phyloP scores from a whole-genome alignment of 768 basidiomycete genomes.

The Thelephora aurantiotincta region DNA sequence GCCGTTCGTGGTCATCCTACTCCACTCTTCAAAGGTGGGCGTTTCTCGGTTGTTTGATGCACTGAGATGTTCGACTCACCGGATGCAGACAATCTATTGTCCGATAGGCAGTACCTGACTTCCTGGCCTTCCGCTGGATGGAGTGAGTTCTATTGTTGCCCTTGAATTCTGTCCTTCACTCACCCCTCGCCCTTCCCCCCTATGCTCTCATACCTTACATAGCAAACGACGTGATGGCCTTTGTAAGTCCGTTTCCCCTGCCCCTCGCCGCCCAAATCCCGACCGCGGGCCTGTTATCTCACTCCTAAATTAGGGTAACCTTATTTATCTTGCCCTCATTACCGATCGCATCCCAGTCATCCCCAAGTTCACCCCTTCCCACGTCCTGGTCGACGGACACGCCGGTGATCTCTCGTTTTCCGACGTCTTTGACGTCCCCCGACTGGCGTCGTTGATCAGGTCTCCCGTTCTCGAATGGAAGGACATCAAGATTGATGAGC shows the following conservation, averaged over 20 bases:
- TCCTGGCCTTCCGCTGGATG: constrained; percentile 71
- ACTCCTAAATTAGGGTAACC: constrained; percentile 16
- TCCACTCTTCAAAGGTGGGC: constrained; percentile 36
- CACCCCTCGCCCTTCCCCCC: not conserved
- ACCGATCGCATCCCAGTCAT: constrained; percentile 26
- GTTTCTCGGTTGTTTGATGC: not conserved
- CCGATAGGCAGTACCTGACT: constrained; percentile 50
- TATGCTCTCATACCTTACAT: not conserved
- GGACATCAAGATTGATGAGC: constrained; percentile 24
- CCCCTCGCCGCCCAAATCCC: not conserved
- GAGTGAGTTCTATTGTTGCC: constrained; percentile 22
- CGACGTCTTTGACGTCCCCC: constrained; percentile 28
- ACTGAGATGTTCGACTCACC: not conserved
- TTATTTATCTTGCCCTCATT: constrained; percentile 25
- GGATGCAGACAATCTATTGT: constrained; percentile 41
- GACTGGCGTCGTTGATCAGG: constrained; percentile 13
- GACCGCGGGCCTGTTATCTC: not conserved
- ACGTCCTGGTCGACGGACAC: constrained; percentile 17
- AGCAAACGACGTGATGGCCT: constrained; percentile 75
- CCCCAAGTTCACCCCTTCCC: constrained; percentile 25
- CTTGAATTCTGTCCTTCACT: not conserved
- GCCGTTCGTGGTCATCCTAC: constrained; percentile 37
- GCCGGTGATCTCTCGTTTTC: constrained; percentile 20
- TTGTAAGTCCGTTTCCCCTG: constrained; percentile 23
- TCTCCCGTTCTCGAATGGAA: constrained; percentile 26